These are phyloP conservation scores for Claviceps spartinae DNA, from an alignment of 2,329 filamentous ascomycete species.

Conservation along the genomic window DNA sequence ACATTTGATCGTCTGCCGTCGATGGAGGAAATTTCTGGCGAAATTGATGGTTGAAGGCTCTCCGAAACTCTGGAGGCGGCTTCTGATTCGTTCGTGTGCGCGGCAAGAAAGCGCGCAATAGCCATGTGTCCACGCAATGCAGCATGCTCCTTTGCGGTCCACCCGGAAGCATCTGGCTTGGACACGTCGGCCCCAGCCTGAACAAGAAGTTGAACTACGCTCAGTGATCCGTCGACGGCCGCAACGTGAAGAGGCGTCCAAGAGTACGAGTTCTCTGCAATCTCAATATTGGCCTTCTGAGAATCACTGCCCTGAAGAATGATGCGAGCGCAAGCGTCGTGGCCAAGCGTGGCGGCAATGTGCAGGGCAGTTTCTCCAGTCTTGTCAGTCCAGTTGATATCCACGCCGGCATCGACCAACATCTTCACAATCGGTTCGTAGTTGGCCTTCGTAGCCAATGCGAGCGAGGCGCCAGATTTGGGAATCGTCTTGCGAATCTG, in stretches of 20 bases:
- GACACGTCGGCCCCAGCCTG: conserved; percentile 65
- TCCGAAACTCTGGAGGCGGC: conserved; percentile 12
- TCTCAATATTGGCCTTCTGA: conserved; percentile 63
- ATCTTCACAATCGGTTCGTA: conserved; percentile 74
- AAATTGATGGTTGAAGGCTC: conserved; percentile 9
- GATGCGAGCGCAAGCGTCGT: conserved; percentile 64
- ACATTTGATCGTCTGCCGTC: conserved; percentile 44
- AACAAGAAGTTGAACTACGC: conserved; percentile 63
- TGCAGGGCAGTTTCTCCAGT: conserved; percentile 86
- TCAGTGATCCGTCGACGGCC: conserved; percentile 72
- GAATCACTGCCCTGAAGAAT: conserved; percentile 55
- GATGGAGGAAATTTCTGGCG: conserved; percentile 45
- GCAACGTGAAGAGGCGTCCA: conserved; percentile 96
- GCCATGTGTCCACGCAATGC: conserved; percentile 76
- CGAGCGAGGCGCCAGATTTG: conserved; percentile 77
- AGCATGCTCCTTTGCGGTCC: conserved; percentile 89
- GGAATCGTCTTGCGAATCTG: conserved; percentile 56
- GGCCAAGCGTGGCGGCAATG: conserved; percentile 78
- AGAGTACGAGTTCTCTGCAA: conserved; percentile 69
- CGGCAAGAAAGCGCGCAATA: conserved; percentile 57
- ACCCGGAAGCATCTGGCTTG: conserved; percentile 71
- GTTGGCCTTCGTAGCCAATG: conserved; percentile 78
- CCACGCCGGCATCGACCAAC: conserved; percentile 76
- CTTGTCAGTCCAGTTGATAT: conserved; percentile 87
- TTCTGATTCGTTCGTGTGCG: conserved; percentile 27